Evolutionary conservation across 164 flowering plant species (phyloP), one percentile per base, ranked within the genome.

Genomic region (Magnolia sinica): DNA sequence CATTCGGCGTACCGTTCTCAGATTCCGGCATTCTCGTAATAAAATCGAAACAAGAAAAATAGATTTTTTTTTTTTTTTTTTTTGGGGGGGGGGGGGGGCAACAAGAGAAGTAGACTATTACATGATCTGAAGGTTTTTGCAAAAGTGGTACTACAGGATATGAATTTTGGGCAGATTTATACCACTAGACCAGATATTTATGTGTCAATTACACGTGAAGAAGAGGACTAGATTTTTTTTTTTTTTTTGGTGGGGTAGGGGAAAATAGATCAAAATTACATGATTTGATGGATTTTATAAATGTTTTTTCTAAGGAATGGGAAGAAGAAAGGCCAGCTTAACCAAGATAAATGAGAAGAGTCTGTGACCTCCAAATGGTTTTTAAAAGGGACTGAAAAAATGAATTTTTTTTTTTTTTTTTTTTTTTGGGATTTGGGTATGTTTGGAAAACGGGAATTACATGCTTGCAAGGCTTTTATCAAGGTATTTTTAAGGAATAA

Each of bases 101-200:
- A 18, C 4, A 19, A 58, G 64, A 1, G 19, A 52, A 72, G 71
- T 14, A 31, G 8, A 50, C 59, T 29, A 18, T 87, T 87, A 85
- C 89, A 87, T 87, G 75, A 76, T 85, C 71, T 68, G 76, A 2
- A 52, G 83, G 80, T 49, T 87, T 85, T 87, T 87, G 73, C 82
- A 78, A 68, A 76, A 70, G 58, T 79, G 31, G 51, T 45, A 80
- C 80, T 83, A 81, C 79, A 74, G 64, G 13, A 50, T 7, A 27
- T 31, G 71, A 73, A 61, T 74, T 74, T 70, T 70, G 59, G 73
- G 81, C 76, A 76, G 79, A 64, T 29, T 67, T 23, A 55, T 67
- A 11, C 14, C 10, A 73, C 65, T 51, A 27, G 45, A 37, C 6
- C 45, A 37, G 49, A 45, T 49, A 37, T 3, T 7, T 27, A 14